Evolutionary conservation across 176 grass and related monocot genomes (phyloP).

Genomic region (Thinopyrum elongatum): DNA sequence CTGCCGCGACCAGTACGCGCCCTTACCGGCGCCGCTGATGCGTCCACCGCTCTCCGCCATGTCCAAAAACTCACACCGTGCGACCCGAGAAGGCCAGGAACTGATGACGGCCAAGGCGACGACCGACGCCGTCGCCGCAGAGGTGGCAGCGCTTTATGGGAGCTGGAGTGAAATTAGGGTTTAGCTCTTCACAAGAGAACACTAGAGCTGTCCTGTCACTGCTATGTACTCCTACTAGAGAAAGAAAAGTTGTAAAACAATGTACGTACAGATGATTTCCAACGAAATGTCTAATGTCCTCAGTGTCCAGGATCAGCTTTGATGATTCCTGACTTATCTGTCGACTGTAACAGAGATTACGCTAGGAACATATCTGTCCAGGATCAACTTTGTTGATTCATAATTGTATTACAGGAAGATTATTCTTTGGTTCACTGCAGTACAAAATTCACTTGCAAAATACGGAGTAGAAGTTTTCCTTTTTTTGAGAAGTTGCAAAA

Average conservation of each 20-base stretch:
- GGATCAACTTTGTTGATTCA: too few species aligned
- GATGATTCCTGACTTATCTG: background rate
- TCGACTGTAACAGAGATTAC: background rate
- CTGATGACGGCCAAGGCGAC: background rate
- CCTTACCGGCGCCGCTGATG: background rate
- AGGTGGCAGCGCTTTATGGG: background rate
- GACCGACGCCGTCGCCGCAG: background rate
- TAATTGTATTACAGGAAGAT: too few species aligned
- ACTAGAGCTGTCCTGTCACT: too few species aligned
- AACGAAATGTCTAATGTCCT: background rate
- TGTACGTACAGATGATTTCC: too few species aligned
- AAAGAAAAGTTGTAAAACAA: background rate
- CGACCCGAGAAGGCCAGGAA: background rate
- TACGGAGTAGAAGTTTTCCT: background rate
- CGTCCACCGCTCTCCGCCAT: background rate
- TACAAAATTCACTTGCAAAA: background rate
- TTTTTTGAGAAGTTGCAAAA: too few species aligned
- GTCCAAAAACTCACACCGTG: background rate
- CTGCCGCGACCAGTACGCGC: background rate
- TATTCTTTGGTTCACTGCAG: background rate
- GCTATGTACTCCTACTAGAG: background rate
- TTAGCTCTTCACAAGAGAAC: background rate
- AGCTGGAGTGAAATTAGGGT: slow-evolving; percentile 27
- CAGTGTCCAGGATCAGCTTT: background rate
- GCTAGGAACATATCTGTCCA: too few species aligned